Conservation (phyloP, 768 basidiomycete species). For the Leccinum olivaceopallidum region DNA sequence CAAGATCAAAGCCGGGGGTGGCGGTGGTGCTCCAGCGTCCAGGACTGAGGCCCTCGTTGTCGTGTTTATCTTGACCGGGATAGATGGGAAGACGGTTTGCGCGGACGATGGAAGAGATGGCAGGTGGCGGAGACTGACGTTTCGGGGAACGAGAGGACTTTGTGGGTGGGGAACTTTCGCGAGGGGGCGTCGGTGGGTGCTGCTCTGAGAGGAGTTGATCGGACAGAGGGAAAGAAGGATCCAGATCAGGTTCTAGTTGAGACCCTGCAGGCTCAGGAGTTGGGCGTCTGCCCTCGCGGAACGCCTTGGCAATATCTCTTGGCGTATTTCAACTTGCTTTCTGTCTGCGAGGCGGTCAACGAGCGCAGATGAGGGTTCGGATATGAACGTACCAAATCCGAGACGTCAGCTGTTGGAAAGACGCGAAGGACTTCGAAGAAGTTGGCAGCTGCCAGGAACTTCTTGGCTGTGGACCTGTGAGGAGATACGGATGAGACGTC, state of each 20-base stretch:
- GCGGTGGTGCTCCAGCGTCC: constrained; percentile 76
- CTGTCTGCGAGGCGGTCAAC: constrained; percentile 49
- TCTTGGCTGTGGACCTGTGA: constrained; percentile 84
- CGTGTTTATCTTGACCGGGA: constrained; percentile 27
- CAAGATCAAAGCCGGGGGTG: constrained; percentile 59
- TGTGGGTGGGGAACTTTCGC: constrained; percentile 27
- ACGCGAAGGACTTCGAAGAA: constrained; percentile 43
- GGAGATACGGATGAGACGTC: constrained; percentile 7
- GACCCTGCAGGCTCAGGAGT: constrained; percentile 72
- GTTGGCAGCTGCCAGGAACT: constrained; percentile 39
- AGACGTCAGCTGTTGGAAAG: constrained; percentile 61
- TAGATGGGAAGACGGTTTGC: constrained; percentile 30
- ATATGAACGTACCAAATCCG: constrained; percentile 52
- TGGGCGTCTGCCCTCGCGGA: constrained; percentile 90
- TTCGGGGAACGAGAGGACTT: constrained; percentile 30
- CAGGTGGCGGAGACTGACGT: constrained; percentile 35
- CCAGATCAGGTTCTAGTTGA: constrained; percentile 25
- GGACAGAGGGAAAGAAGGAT: constrained; percentile 11
- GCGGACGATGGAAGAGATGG: constrained; percentile 30
- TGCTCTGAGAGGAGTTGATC: constrained; percentile 17
- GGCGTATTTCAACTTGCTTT: constrained; percentile 88
- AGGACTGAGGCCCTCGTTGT: constrained; percentile 43
- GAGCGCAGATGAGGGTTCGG: not conserved
- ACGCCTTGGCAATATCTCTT: constrained; percentile 92
- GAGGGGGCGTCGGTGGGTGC: constrained; percentile 22